Percentiles rank a stretch among this genome's conserved stretches.
Evolutionary conservation across 495 filamentous ascomycete species (phyloP).

Genomic region (Physcia stellaris): DNA sequence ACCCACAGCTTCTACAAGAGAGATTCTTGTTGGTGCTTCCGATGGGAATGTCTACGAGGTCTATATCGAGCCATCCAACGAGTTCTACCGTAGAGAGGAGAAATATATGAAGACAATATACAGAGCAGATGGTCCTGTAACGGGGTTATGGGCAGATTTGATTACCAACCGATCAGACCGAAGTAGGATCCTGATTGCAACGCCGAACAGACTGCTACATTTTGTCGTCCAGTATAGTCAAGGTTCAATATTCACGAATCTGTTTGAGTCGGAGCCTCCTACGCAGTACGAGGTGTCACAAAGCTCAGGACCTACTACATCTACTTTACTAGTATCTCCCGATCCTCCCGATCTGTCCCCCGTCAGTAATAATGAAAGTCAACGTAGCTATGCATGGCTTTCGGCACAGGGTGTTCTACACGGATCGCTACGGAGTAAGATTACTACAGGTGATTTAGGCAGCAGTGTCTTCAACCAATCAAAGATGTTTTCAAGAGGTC

Average conservation of each 20-base stretch:
- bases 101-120: conserved; percentile 74
- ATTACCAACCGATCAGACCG: conserved; percentile 53
- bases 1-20: conserved; percentile 86
- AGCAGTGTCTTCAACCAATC: conserved; percentile 52
- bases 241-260: conserved; percentile 64
- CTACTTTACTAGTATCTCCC: conserved; percentile 60
- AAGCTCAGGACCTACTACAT: conserved; percentile 40
- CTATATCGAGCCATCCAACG: conserved; percentile 85
- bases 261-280: conserved; percentile 80
- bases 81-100: conserved; percentile 91
- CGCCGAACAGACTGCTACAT: conserved; percentile 59
- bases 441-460: conserved; percentile 42
- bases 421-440: conserved; percentile 50
- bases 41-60: conserved; percentile 93
- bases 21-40: conserved; percentile 83
- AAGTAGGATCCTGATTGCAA: conserved; percentile 63
- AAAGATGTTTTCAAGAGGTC: conserved; percentile 58
- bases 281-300: conserved; percentile 51
- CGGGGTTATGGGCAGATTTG: conserved; percentile 67
- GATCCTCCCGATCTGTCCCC: conserved; percentile 40
- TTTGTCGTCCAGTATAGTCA: conserved; percentile 72
- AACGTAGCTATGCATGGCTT: conserved; percentile 82
- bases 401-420: conserved; percentile 77
- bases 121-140: conserved; percentile 64
- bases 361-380: conserved; percentile 32